These are phyloP conservation scores for Rosellinia necatrix DNA, from an alignment of 2,329 filamentous ascomycete species.

Conservation along the genomic window DNA sequence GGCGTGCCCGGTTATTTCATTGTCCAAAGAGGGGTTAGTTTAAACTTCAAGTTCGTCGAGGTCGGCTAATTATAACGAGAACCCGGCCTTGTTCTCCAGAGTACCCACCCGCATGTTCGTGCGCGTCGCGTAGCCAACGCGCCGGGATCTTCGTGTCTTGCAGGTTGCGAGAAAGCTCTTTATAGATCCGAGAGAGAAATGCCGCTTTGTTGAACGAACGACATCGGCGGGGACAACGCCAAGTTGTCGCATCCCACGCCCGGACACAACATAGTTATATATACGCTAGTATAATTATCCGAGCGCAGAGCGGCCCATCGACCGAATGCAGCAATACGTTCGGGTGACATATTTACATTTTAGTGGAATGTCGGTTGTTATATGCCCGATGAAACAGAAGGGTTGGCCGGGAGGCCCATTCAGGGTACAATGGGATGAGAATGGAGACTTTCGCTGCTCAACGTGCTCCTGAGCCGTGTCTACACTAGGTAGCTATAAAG, in stretches of 20 bases:
- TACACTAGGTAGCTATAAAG: constrained; percentile 3
- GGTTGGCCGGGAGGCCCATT: neutral
- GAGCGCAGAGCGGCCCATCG: constrained; percentile 15
- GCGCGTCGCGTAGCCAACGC: constrained; percentile 32
- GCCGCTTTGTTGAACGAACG: constrained; percentile 12
- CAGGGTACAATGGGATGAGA: constrained; percentile 4
- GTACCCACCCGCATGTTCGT: constrained; percentile 16
- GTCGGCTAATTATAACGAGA: constrained; percentile 21
- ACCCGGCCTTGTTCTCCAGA: constrained; percentile 10
- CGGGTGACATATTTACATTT: constrained; percentile 14
- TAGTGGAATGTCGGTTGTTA: constrained; percentile 10
- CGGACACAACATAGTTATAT: constrained; percentile 7
- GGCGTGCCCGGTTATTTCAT: constrained; percentile 5
- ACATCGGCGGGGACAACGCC: constrained; percentile 23
- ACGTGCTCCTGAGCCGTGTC: constrained; percentile 12
- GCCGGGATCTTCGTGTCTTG: constrained; percentile 26
- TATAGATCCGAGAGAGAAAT: neutral
- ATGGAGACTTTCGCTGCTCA: constrained; percentile 9
- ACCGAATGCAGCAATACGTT: constrained; percentile 24
- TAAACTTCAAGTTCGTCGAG: constrained; percentile 8
- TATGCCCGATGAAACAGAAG: neutral
- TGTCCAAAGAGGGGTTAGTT: constrained; percentile 19
- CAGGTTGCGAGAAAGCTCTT: constrained; percentile 1
- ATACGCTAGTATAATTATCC: constrained; percentile 15
- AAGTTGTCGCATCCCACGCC: constrained; percentile 27